Evolutionary conservation across 2,329 filamentous ascomycete genomes (phyloP), one percentile per base, ranked within the genome.

Genomic region (Clarireedia hainanense): DNA sequence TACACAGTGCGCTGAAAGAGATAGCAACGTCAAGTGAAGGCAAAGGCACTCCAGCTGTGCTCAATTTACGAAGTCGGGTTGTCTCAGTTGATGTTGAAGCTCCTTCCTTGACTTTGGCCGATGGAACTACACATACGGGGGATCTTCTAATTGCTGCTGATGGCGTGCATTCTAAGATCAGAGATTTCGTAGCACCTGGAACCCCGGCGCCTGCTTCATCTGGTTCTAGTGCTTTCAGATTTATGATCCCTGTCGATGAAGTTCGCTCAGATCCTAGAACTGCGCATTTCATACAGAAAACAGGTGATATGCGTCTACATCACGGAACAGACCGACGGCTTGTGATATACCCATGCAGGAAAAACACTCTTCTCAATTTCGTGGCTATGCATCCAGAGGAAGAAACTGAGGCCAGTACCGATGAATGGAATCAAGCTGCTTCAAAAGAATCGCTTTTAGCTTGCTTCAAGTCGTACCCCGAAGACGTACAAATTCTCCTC

Each of bases 81-180:
- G 66, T 72, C 1, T 69, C 72, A 26, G 70, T 80, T 0, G 71
- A 80, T 54, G 60, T 72, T 0, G 57, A 70, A 2, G 66, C 64
- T 3, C 73, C 71, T 1, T 72, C 66, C 0, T 62, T 82, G 2
- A 73, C 69, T 1, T 71, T 81, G 2, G 72, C 73, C 1, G 70
- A 74, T 46, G 80, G 79, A 0, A 67, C 72, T 0, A 63, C 61
- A 1, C 62, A 77, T 7, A 60, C 70, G 1, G 76, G 74, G 4
- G 79, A 83, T 58, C 57, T 83, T 0, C 62, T 83, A 3, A 60
- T 83, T 2, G 80, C 78, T 3, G 80, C 79, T 0, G 80, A 83
- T 59, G 80, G 80, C 0, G 76, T 81, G 7, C 58, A 60, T 52
- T 55, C 53, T 26, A 43, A 24, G 20, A 39, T 50, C 4, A 55